A percentile compares a stretch with the other conserved stretches of the same genome.
Conservation (phyloP, 352 stramenopile genomes). For the Phytophthora podocarpi region DNA sequence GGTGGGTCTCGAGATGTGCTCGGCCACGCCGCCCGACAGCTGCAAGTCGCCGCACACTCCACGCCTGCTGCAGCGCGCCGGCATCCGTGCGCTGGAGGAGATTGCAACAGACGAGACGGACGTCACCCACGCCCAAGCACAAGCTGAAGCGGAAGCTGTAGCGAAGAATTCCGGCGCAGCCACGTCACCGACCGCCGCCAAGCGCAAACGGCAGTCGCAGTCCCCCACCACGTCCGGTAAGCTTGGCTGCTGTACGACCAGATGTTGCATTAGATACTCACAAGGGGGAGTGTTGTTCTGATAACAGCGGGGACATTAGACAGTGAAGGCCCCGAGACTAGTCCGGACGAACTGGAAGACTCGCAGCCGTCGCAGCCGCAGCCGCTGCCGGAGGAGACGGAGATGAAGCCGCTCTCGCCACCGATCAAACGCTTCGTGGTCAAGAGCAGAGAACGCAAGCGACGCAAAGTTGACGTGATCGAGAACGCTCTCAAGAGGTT, state of each 20-base stretch:
- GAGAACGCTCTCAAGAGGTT: slow-evolving; percentile 67
- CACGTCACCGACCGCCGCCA: slow-evolving; percentile 43
- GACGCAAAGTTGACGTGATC: slow-evolving; percentile 65
- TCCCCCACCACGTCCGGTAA: slow-evolving; percentile 47
- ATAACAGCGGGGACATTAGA: slow-evolving; percentile 32
- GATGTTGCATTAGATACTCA: slow-evolving; percentile 4
- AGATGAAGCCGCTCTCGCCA: slow-evolving; percentile 10
- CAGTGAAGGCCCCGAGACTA: slow-evolving; percentile 35
- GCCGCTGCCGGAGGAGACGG: slow-evolving; percentile 12
- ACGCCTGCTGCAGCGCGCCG: slow-evolving; percentile 52
- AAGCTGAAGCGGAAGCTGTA: slow-evolving; percentile 10
- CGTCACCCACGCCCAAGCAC: neutral
- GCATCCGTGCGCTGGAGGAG: slow-evolving; percentile 54
- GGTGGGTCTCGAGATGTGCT: slow-evolving; percentile 44
- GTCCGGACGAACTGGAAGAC: slow-evolving; percentile 33
- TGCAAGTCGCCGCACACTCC: slow-evolving; percentile 39
- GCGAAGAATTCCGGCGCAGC: too few relatives aligned
- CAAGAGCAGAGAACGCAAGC: slow-evolving; percentile 60
- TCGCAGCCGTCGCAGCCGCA: slow-evolving; percentile 25
- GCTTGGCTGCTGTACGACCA: neutral
- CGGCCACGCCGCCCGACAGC: slow-evolving; percentile 33
- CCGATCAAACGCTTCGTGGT: slow-evolving; percentile 50
- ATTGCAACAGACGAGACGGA: slow-evolving; percentile 46
- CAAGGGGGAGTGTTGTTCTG: slow-evolving; percentile 1
- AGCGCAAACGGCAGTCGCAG: slow-evolving; percentile 69